Percentiles rank a stretch among this genome's conserved stretches.
These are phyloP conservation scores for Scopulariopsis brevicaulis DNA, from an alignment of 2,329 filamentous ascomycete genomes.

Conservation along the genomic window DNA sequence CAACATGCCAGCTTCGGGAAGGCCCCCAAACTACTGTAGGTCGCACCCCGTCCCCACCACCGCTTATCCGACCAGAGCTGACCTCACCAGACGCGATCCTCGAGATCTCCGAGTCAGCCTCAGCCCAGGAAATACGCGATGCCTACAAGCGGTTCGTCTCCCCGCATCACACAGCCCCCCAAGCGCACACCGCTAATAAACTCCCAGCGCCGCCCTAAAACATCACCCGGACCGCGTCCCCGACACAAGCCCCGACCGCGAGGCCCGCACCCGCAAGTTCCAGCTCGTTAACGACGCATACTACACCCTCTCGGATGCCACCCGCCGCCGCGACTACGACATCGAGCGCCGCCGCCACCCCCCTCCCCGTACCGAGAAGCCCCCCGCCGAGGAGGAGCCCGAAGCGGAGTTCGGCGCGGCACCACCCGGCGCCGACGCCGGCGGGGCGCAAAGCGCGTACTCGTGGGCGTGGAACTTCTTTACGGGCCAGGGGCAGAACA, in stretches of 20 bases:
- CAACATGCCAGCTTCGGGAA: constrained; percentile 16
- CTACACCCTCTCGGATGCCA: constrained; percentile 74
- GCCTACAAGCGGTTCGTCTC: constrained; percentile 76
- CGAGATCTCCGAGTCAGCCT: constrained; percentile 61
- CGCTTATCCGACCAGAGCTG: neutral
- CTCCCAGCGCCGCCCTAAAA: constrained; percentile 62
- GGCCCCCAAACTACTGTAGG: constrained; percentile 50
- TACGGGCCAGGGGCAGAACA: constrained; percentile 23
- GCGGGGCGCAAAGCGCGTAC: constrained; percentile 38
- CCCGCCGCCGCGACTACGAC: constrained; percentile 76
- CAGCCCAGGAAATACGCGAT: constrained; percentile 74
- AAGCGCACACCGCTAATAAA: neutral
- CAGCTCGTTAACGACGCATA: constrained; percentile 90
- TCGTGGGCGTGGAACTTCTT: constrained; percentile 69
- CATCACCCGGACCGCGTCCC: constrained; percentile 89
- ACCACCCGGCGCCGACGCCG: constrained; percentile 15
- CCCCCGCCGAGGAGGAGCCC: constrained; percentile 33
- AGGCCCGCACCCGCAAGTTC: constrained; percentile 73
- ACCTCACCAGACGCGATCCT: constrained; percentile 55
- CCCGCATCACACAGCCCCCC: neutral
- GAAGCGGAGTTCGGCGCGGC: constrained; percentile 5
- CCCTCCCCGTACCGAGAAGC: constrained; percentile 20
- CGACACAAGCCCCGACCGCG: constrained; percentile 70
- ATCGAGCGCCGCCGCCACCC: constrained; percentile 32
- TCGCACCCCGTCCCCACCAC: neutral